Percentiles rank a stretch among this genome's conserved stretches.
Evolutionary conservation across 768 basidiomycete genomes (phyloP).

Genomic region (Suillus cothurnatus): DNA sequence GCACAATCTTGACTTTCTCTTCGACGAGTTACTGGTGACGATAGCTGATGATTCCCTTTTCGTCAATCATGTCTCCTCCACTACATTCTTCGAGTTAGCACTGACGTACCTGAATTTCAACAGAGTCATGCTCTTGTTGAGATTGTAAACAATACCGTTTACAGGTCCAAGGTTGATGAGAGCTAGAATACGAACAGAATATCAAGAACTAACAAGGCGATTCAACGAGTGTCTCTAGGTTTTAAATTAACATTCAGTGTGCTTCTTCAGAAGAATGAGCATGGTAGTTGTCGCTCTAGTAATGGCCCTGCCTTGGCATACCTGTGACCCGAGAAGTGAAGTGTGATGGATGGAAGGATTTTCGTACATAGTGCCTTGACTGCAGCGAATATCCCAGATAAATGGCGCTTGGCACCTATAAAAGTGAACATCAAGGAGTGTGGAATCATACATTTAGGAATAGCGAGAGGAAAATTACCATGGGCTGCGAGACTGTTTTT

Average conservation of each 20-base stretch:
- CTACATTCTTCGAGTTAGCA: background rate
- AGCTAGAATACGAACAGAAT: background rate
- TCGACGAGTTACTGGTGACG: slow-evolving; percentile 16
- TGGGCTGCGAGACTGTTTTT: too few relatives aligned
- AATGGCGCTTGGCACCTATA: too few relatives aligned
- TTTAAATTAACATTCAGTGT: background rate
- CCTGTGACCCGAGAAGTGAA: background rate
- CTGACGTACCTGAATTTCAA: background rate
- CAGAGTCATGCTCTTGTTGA: background rate
- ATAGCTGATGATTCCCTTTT: background rate
- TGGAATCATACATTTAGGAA: too few relatives aligned
- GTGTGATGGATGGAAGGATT: background rate
- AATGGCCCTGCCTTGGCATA: background rate
- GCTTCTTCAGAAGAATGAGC: background rate
- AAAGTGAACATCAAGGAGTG: too few relatives aligned
- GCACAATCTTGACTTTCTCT: slow-evolving; percentile 8
- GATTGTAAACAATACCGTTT: background rate
- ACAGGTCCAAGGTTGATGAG: background rate
- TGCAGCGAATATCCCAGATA: too few relatives aligned
- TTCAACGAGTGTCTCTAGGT: background rate
- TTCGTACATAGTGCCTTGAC: too few relatives aligned
- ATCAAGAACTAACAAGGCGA: background rate
- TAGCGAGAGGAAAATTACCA: too few relatives aligned
- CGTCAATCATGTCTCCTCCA: background rate
- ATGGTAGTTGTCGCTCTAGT: background rate